phyloP scores from a whole-genome alignment of 1,284 basidiomycete genomes.

The Pseudozyma thailandica region DNA sequence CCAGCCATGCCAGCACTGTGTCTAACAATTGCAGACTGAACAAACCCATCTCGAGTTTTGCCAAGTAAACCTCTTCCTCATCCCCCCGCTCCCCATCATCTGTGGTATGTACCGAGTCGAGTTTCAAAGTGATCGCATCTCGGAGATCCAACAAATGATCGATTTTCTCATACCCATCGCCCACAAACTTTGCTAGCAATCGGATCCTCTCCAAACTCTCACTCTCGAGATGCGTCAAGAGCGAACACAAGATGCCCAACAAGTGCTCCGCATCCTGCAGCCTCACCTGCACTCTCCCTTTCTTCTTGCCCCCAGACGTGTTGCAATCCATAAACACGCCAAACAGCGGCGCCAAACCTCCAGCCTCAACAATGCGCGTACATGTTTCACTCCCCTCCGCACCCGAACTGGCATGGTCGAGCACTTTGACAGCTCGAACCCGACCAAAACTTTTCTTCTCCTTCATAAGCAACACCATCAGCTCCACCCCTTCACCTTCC shows the following conservation, averaged over 20 bases:
- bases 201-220: slow-evolving; percentile 85
- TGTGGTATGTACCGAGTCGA: slow-evolving; percentile 75
- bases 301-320: slow-evolving; percentile 3
- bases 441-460: slow-evolving; percentile 80
- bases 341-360: slow-evolving; percentile 89
- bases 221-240: slow-evolving; percentile 87
- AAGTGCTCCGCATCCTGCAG: slow-evolving; percentile 82
- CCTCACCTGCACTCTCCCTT: neutral
- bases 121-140: slow-evolving; percentile 75
- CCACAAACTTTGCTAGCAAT: slow-evolving; percentile 91
- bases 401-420: slow-evolving; percentile 92
- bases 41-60: slow-evolving; percentile 83
- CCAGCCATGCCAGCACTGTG: slow-evolving; percentile 92
- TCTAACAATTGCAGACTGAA: slow-evolving; percentile 90
- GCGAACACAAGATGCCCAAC: slow-evolving; percentile 84
- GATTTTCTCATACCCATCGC: slow-evolving; percentile 87
- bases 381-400: slow-evolving; percentile 71
- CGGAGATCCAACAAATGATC: slow-evolving; percentile 91
- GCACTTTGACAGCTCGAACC: slow-evolving; percentile 73
- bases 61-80: slow-evolving; percentile 83
- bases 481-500: slow-evolving; percentile 90
- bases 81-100: slow-evolving; percentile 75
- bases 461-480: slow-evolving; percentile 92
- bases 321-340: slow-evolving; percentile 82
- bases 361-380: slow-evolving; percentile 76